phyloP scores from a whole-genome alignment of 2,329 filamentous ascomycete species.

The Emmonsiellopsis sp. region DNA sequence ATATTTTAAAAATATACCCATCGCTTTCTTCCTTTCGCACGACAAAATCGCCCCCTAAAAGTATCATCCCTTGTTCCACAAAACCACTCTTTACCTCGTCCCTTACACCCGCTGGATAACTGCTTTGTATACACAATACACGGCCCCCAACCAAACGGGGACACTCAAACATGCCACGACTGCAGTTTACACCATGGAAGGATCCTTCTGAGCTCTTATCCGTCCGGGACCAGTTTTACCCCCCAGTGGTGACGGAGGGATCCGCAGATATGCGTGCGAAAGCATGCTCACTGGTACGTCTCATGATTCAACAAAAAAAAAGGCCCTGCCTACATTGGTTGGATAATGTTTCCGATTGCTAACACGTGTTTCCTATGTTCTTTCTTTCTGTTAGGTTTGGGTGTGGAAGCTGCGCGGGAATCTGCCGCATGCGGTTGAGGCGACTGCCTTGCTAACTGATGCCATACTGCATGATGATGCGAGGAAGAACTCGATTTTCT shows the following conservation, averaged over 20 bases:
- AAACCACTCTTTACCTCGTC: background rate
- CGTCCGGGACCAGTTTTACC: constrained; percentile 33
- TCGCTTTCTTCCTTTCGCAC: no score
- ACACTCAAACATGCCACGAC: constrained; percentile 26
- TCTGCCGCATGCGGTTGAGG: constrained; percentile 38
- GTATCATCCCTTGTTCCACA: background rate
- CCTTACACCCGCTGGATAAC: background rate
- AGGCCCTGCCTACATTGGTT: background rate
- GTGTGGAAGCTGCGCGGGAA: constrained; percentile 38
- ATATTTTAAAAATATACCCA: no score
- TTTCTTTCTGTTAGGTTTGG: constrained; percentile 25
- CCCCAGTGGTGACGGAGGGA: constrained; percentile 20
- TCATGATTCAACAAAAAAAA: background rate
- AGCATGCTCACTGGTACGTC: constrained; percentile 32
- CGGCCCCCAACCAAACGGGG: background rate
- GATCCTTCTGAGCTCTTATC: constrained; percentile 26
- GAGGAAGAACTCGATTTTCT: constrained; percentile 33
- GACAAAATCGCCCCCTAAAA: no score
- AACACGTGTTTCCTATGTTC: background rate
- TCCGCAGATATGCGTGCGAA: constrained; percentile 29
- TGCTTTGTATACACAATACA: background rate
- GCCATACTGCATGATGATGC: constrained; percentile 37
- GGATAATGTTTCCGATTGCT: constrained; percentile 1
- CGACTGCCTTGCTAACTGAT: constrained; percentile 37
- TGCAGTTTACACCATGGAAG: constrained; percentile 36